Conservation (phyloP, 208 protist species). For the Zelonia costaricensis region DNA sequence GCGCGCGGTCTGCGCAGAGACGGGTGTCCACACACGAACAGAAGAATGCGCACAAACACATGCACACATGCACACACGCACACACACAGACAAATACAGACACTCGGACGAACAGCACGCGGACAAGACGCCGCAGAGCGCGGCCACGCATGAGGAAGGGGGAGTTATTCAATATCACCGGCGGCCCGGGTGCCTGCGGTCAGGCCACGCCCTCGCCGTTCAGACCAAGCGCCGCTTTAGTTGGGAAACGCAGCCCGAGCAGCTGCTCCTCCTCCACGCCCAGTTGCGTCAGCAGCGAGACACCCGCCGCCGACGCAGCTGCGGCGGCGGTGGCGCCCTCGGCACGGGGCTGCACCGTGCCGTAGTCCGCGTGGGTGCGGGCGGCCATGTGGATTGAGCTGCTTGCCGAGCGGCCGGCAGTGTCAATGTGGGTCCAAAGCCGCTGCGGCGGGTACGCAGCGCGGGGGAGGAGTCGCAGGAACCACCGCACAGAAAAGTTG, state of each 20-base stretch:
- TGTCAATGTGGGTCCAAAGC: constrained; percentile 19
- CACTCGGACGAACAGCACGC: neutral
- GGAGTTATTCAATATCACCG: too few species aligned
- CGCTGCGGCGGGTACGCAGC: constrained; percentile 59
- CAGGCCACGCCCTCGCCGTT: neutral
- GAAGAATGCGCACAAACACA: too few species aligned
- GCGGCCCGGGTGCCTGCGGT: neutral
- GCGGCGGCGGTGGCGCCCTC: neutral
- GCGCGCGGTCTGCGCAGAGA: too few species aligned
- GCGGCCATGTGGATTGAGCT: constrained; percentile 29
- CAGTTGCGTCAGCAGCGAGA: constrained; percentile 28
- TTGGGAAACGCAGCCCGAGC: constrained; percentile 63
- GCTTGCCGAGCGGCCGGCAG: constrained; percentile 23
- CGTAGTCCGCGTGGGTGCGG: constrained; percentile 23
- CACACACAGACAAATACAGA: neutral
- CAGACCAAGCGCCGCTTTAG: constrained; percentile 40
- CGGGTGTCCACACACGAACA: too few species aligned
- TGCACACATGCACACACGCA: constrained; percentile 5
- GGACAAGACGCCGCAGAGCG: neutral
- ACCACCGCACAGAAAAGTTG: constrained; percentile 62
- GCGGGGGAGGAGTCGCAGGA: constrained; percentile 72
- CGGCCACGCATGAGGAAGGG: too few species aligned
- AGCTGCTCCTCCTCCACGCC: constrained; percentile 49
- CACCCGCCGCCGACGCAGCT: constrained; percentile 1
- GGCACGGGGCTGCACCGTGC: constrained; percentile 6